Evolutionary conservation across 1,284 basidiomycete species (phyloP).

Genomic region (Pseudozyma hubeiensis): DNA sequence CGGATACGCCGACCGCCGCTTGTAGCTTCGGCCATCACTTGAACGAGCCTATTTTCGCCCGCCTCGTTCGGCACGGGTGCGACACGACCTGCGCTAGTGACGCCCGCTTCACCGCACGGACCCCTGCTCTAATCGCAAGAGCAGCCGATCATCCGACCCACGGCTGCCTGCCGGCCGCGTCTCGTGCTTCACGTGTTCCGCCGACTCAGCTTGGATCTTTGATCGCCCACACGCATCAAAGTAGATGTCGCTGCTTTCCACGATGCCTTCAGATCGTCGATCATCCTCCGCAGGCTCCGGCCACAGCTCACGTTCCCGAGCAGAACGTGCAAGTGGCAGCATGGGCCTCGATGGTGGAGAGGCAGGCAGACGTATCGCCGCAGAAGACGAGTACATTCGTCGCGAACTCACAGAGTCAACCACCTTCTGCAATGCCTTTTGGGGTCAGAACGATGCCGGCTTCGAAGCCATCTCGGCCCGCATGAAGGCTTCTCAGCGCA

Average conservation of each 20-base stretch:
- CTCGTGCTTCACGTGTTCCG: neutral
- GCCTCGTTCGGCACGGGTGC: too few species aligned
- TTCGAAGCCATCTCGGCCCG: constrained; percentile 89
- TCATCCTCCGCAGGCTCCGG: constrained; percentile 50
- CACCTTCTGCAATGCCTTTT: constrained; percentile 97
- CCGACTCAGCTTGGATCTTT: constrained; percentile 4
- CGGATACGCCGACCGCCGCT: too few species aligned
- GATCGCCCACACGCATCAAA: too few species aligned
- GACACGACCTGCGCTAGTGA: neutral
- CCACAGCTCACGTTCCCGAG: constrained; percentile 47
- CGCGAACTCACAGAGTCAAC: constrained; percentile 68
- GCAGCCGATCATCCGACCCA: neutral
- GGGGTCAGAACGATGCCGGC: constrained; percentile 80
- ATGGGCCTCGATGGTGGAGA: constrained; percentile 61
- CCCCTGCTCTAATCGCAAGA: neutral
- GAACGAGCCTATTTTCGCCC: too few species aligned
- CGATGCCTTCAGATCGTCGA: constrained; percentile 54
- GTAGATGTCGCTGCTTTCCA: neutral
- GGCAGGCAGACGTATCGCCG: constrained; percentile 52
- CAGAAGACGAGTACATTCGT: constrained; percentile 59
- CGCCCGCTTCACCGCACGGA: neutral
- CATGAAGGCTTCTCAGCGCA: constrained; percentile 84
- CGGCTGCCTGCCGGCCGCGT: neutral
- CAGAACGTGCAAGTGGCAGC: constrained; percentile 38
- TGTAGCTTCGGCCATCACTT: too few species aligned